Conservation (phyloP, 495 filamentous ascomycete species). For the Terfezia claveryi region DNA sequence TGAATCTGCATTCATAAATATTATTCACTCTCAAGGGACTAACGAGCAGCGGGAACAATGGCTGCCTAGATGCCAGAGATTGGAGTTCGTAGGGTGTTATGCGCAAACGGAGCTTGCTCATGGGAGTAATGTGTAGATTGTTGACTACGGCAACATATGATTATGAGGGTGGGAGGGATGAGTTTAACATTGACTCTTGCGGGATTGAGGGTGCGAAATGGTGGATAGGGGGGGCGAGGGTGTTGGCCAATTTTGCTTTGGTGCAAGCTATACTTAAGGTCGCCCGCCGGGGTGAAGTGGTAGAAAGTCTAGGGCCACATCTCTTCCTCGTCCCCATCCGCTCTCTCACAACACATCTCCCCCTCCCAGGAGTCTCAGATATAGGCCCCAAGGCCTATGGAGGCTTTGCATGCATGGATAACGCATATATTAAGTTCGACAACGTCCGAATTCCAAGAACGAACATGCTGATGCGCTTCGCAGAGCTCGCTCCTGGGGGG, state of each 20-base stretch:
- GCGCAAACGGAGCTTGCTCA: slow-evolving; percentile 59
- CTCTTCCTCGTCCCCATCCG: slow-evolving; percentile 57
- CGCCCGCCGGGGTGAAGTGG: neutral
- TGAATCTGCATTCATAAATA: slow-evolving; percentile 44
- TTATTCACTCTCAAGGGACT: slow-evolving; percentile 45
- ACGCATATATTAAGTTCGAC: slow-evolving; percentile 53
- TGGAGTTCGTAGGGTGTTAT: slow-evolving; percentile 52
- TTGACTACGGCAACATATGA: slow-evolving; percentile 44
- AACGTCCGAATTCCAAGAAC: slow-evolving; percentile 44
- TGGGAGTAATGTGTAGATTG: slow-evolving; percentile 50
- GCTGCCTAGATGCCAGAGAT: slow-evolving; percentile 37
- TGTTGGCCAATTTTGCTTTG: slow-evolving; percentile 50
- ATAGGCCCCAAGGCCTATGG: slow-evolving; percentile 48
- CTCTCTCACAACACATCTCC: slow-evolving; percentile 45
- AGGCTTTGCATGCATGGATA: slow-evolving; percentile 53
- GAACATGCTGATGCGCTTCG: slow-evolving; percentile 47
- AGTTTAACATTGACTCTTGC: neutral
- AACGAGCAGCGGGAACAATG: slow-evolving; percentile 48
- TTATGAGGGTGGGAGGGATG: neutral
- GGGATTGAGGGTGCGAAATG: slow-evolving; percentile 33
- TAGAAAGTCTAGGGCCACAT: slow-evolving; percentile 47
- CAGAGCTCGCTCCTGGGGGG: slow-evolving; percentile 35
- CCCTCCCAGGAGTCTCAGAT: slow-evolving; percentile 45
- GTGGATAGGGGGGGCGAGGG: slow-evolving; percentile 56
- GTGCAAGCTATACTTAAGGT: slow-evolving; percentile 36